Conservation (phyloP, 1,284 basidiomycete genomes). For the Apiotrichum mycotoxinovorans region DNA sequence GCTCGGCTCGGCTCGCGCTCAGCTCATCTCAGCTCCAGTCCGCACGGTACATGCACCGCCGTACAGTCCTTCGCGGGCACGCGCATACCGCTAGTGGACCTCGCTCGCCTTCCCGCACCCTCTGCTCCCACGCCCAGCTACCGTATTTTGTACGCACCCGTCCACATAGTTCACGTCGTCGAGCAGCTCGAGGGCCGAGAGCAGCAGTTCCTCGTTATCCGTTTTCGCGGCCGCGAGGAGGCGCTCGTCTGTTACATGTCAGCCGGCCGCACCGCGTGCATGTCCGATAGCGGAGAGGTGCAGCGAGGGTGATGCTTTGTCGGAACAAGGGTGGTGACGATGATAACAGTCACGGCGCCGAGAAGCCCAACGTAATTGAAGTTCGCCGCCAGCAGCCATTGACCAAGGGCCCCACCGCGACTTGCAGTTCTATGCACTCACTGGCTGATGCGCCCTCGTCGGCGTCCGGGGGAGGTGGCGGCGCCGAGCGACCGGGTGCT, state of each 20-base stretch:
- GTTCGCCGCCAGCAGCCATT: not conserved
- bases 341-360: too few species aligned
- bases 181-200: conserved; percentile 59
- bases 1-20: too few species aligned
- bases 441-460: conserved; percentile 43
- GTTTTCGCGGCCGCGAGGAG: conserved; percentile 68
- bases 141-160: conserved; percentile 58
- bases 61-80: too few species aligned
- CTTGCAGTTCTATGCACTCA: too few species aligned
- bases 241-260: conserved; percentile 59
- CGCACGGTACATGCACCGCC: too few species aligned
- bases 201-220: conserved; percentile 68
- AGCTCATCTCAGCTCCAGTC: not conserved
- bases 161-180: conserved; percentile 72
- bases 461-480: conserved; percentile 38
- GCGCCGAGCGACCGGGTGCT: conserved; percentile 35
- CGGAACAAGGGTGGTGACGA: too few species aligned
- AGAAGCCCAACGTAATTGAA: not conserved
- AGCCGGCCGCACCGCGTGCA: not conserved
- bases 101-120: too few species aligned
- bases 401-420: not conserved
- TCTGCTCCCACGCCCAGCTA: too few species aligned
- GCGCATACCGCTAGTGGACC: too few species aligned
- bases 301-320: too few species aligned
- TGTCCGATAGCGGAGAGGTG: too few species aligned